Evolutionary conservation across 1,284 basidiomycete species (phyloP), one percentile per base, ranked within the genome.

Genomic region (Cutaneotrichosporon sp.): DNA sequence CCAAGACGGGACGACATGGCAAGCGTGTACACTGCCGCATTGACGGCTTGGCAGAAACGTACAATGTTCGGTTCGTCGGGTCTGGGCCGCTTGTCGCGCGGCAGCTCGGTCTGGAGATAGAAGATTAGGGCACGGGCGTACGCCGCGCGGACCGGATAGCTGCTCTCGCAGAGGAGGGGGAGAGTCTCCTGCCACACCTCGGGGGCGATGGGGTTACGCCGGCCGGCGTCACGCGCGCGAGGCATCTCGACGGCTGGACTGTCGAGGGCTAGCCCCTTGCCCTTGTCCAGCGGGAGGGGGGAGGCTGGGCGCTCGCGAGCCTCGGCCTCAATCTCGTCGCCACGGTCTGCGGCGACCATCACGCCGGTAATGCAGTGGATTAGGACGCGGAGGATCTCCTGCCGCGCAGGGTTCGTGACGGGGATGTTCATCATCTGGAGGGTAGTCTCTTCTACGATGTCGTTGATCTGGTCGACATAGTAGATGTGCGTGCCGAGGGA

Each of bases 391-490:
- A 95, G 84, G 38, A 89, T 90, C 74, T 89, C 86, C 30, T 86
- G 83, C 58, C 88, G 85, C 61, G 82, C 84, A 60, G 80, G 82
- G 55, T 82, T 82, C 62, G 77, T 82, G 8, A 79, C 76, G 4
- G 61, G 71, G 53, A 75, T 71, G 55, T 81, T 81, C 78, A 38
- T 84, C 72, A 97, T 85, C 30, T 91, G 87, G 64, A 85, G 86
- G 49, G 92, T 86, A 32, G 96, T 83, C 78, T 97, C 94, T 67
- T 88, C 88, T 14, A 91, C 88, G 60, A 97, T 87, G 77, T 97
- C 95, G 75, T 92, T 91, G 67, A 96, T 91, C 81, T 99, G 96
- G 76, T 97, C 96, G 55, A 92, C 90, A 76, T 98, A 97, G 82
- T 97, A 96, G 62, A 96, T 88, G 76, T 97, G 92, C 8, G 89